Evolutionary conservation across 768 basidiomycete species (phyloP).

Genomic region (Amanita rimosa): DNA sequence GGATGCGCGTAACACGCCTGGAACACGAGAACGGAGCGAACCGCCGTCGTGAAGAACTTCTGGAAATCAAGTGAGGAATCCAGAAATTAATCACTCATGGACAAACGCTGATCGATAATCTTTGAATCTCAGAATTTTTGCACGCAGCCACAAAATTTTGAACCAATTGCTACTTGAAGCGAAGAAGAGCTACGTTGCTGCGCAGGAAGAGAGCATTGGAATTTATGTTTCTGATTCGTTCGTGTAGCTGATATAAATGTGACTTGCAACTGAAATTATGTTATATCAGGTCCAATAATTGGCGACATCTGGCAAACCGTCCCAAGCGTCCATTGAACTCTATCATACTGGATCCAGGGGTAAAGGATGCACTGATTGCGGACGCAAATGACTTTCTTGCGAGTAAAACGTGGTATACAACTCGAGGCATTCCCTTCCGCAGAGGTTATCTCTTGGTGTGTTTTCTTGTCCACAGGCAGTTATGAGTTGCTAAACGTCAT

Average conservation of each 20-base stretch:
- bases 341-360: constrained; percentile 60
- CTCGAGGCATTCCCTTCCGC: constrained; percentile 73
- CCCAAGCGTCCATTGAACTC: constrained; percentile 57
- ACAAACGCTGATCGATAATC: too few species aligned
- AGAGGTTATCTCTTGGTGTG: constrained; percentile 57
- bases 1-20: constrained; percentile 28
- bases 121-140: too few species aligned
- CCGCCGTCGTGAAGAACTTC: too few species aligned
- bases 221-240: constrained; percentile 40
- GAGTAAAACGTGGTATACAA: constrained; percentile 62
- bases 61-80: too few species aligned
- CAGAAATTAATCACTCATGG: too few species aligned
- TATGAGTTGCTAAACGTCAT: neutral
- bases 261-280: too few species aligned
- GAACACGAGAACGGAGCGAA: too few species aligned
- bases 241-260: neutral
- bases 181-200: constrained; percentile 36
- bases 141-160: constrained; percentile 30
- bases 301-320: constrained; percentile 44
- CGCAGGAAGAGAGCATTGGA: constrained; percentile 37
- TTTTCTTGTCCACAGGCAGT: neutral
- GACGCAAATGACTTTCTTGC: constrained; percentile 64
- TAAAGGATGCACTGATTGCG: constrained; percentile 50
- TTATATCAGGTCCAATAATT: constrained; percentile 21
- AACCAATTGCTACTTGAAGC: constrained; percentile 43